A percentile compares a stretch with the other conserved stretches of the same genome.
phyloP scores from a whole-genome alignment of 768 basidiomycete genomes.

The Collybia sp. region DNA sequence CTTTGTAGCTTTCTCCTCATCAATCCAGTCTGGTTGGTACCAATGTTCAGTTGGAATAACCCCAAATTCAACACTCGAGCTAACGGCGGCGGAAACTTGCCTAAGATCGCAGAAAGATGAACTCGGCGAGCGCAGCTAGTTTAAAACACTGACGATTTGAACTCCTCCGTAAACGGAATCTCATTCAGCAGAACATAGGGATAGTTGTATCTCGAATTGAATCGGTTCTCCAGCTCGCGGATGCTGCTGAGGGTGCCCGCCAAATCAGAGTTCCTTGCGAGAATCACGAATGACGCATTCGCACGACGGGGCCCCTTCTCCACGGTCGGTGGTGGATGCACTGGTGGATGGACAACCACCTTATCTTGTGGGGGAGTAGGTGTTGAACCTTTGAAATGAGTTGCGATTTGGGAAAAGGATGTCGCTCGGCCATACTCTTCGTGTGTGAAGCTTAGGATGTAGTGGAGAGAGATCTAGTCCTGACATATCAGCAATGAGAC shows the following conservation, averaged over 20 bases:
- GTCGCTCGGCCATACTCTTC: slow-evolving; percentile 39
- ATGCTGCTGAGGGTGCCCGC: slow-evolving; percentile 57
- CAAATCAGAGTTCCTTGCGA: slow-evolving; percentile 65
- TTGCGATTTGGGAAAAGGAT: slow-evolving; percentile 26
- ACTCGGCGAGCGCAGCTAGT: background rate
- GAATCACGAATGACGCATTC: slow-evolving; percentile 37
- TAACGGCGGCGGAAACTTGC: slow-evolving; percentile 19
- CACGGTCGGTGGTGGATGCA: slow-evolving; percentile 6
- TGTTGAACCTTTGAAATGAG: slow-evolving; percentile 12
- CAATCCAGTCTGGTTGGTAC: slow-evolving; percentile 75
- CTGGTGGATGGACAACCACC: slow-evolving; percentile 27
- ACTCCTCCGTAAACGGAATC: slow-evolving; percentile 67
- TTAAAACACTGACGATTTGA: slow-evolving; percentile 49
- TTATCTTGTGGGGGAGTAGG: slow-evolving; percentile 15
- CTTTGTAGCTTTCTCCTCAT: slow-evolving; percentile 58
- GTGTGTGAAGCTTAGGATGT: slow-evolving; percentile 39
- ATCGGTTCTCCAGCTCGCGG: slow-evolving; percentile 72
- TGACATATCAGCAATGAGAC: background rate
- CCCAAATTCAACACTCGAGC: slow-evolving; percentile 44
- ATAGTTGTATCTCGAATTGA: slow-evolving; percentile 76
- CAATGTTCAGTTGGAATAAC: slow-evolving; percentile 67
- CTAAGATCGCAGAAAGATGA: slow-evolving; percentile 6
- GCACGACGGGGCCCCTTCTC: slow-evolving; percentile 30
- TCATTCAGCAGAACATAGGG: slow-evolving; percentile 93
- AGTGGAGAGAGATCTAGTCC: slow-evolving; percentile 31